Conservation (phyloP, 2,329 filamentous ascomycete genomes). For the Diaporthe batatas region DNA sequence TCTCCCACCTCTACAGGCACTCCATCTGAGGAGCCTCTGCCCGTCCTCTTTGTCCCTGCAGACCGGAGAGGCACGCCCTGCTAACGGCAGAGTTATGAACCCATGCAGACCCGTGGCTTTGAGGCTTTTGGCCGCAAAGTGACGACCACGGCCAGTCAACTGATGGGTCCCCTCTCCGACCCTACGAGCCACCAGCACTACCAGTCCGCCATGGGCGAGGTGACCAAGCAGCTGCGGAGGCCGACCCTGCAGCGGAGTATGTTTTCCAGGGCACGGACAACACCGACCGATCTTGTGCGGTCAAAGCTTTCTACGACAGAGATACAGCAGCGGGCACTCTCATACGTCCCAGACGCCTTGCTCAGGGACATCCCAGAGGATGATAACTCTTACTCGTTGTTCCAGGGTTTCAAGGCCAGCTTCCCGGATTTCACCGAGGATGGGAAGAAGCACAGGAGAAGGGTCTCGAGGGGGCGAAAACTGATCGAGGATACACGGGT, state of each 20-base stretch:
- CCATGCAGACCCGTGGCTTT: slow-evolving; percentile 80
- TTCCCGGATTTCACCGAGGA: slow-evolving; percentile 80
- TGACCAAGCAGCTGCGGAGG: slow-evolving; percentile 88
- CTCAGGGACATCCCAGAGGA: slow-evolving; percentile 89
- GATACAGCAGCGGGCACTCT: slow-evolving; percentile 92
- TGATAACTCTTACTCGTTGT: slow-evolving; percentile 89
- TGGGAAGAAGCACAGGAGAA: slow-evolving; percentile 77
- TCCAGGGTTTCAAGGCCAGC: slow-evolving; percentile 95
- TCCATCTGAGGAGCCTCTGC: slow-evolving; percentile 14
- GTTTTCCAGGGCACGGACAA: slow-evolving; percentile 90
- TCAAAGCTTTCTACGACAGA: slow-evolving; percentile 90
- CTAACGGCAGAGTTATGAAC: slow-evolving; percentile 38
- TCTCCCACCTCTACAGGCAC: slow-evolving; percentile 22
- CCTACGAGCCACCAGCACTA: slow-evolving; percentile 75
- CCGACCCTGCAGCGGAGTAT: slow-evolving; percentile 89
- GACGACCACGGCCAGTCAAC: slow-evolving; percentile 89
- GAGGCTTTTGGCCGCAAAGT: slow-evolving; percentile 96
- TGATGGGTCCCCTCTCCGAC: slow-evolving; percentile 79
- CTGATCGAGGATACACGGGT: slow-evolving; percentile 76
- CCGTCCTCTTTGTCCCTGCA: slow-evolving; percentile 20
- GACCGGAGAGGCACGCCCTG: slow-evolving; percentile 33
- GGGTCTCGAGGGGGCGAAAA: slow-evolving; percentile 81
- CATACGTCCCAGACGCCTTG: slow-evolving; percentile 90
- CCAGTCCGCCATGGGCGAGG: slow-evolving; percentile 86
- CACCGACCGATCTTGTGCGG: slow-evolving; percentile 93